Base-by-base conservation (phyloP, 495 filamentous ascomycete species). In the Aspergillus bridgeri region DNA sequence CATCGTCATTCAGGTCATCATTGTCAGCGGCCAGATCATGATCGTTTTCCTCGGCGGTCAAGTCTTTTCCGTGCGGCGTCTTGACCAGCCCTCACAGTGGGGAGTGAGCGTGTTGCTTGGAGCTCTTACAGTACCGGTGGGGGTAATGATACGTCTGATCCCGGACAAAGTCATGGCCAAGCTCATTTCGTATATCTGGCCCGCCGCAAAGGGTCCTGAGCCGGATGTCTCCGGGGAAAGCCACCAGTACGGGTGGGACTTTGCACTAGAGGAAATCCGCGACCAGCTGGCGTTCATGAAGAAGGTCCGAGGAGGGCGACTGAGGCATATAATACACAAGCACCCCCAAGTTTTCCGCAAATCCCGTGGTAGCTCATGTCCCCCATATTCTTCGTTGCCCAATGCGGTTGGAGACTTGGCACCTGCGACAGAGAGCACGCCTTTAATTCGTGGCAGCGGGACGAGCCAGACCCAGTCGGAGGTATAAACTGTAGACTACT, bases 291-390 rank as follows among this genome's bases (percentile, higher is more conserved):
- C 83, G 42, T 96, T 85, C 80, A 84, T 78, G 72, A 89, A 80
- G 75, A 88, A 61, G 65, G 86, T 80, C 69, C 86, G 75, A 64
- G 94, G 94, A 59, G 95, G 95, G 23, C 90, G 94, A 56, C 74
- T 98, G 48, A 92, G 88, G 70, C 84, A 90, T 59, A 81, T 98
- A 60, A 89, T 86, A 64, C 95, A 96, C 71, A 89, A 87, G 7
- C 3, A 27, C 25, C 25, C 25, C 4, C 25, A 27, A 27, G 7
- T 27, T 27, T 27, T 27, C 25, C 3, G 3, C 25, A 3, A 27
- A 7, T 27, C 25, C 7, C 25, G 25, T 7, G 25, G 25, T 27
- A 3, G 25, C 25, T 27, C 25, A 27, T 7, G 25, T 27, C 7
- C 7, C 25, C 25, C 25, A 27, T 7, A 27, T 27, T 27, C 25